Base-by-base conservation (phyloP, 2,329 filamentous ascomycete species). In the Chrysoporthe austroafricana region DNA sequence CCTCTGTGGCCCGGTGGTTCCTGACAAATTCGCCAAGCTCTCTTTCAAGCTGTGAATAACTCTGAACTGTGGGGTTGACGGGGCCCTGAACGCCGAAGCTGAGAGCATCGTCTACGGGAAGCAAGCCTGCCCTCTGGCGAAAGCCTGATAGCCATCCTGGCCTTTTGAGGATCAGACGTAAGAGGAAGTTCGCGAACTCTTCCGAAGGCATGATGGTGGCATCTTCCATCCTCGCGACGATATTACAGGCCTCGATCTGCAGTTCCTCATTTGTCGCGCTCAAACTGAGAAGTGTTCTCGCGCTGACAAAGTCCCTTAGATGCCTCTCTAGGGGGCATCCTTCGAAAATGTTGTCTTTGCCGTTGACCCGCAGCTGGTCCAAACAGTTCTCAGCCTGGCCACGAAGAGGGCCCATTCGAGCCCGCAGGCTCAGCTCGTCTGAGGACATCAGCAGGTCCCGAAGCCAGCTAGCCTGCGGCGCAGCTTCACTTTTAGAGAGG, bases 51-150 rank as follows among this genome's bases (percentile, higher is more conserved):
- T 85, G 79, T 68, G 81, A 83, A 72, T 85, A 85, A 74, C 84
- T 89, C 74, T 88, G 84, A 61, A 89, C 84, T 13, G 84, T 87
- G 26, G 86, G 87, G 74, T 88, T 86, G 61, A 88, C 86, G 7
- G 81, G 84, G 59, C 76, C 84, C 2, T 83, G 82, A 71, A 88
- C 85, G 4, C 80, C 84, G 14, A 85, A 85, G 39, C 85, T 81
- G 54, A 81, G 79, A 52, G 80, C 76, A 18, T 80, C 79, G 52
- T 84, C 80, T 54, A 80, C 86, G 26, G 86, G 82, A 6, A 87
- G 86, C 7, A 90, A 77, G 70, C 84, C 83, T 1, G 86, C 86
- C 9, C 87, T 83, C 70, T 83, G 81, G 56, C 87, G 79, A 73
- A 90, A 90, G 1, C 78, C 76, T 6, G 82, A 78, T 0, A 90